A percentile compares a stretch with the other conserved stretches of the same genome.
These are phyloP conservation scores for Guillardia theta DNA, from an alignment of 78 protist genomes.

Conservation along the genomic window DNA sequence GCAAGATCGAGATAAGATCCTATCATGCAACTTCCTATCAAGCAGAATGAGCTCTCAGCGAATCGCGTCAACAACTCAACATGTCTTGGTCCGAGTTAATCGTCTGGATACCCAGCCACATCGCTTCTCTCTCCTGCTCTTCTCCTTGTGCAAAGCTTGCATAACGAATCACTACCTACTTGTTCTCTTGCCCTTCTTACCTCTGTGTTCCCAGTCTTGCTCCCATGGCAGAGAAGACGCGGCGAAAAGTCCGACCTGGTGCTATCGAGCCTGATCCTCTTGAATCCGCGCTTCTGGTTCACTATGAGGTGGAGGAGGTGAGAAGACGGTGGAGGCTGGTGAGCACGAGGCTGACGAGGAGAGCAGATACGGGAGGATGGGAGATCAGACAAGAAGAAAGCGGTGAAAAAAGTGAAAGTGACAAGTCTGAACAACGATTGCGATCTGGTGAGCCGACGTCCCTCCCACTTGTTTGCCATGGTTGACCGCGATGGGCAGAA, in stretches of 20 bases:
- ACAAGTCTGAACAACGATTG: not conserved
- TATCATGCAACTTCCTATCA: too few species aligned
- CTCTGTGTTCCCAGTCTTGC: too few species aligned
- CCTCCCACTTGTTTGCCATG: not conserved
- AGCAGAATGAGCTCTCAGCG: too few species aligned
- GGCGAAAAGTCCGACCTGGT: not conserved
- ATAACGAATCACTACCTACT: too few species aligned
- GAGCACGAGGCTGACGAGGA: not conserved
- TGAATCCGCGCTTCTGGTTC: not conserved
- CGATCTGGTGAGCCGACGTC: not conserved
- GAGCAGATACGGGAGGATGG: not conserved
- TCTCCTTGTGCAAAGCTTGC: too few species aligned
- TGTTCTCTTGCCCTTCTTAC: too few species aligned
- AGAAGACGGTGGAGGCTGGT: not conserved
- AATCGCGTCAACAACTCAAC: too few species aligned
- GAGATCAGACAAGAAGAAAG: not conserved
- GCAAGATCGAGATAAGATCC: too few species aligned
- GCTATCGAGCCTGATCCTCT: not conserved
- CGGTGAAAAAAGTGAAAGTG: not conserved
- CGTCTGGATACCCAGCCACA: too few species aligned
- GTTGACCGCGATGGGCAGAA: not conserved
- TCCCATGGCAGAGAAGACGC: too few species aligned
- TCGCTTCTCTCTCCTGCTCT: too few species aligned
- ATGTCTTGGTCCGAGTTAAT: too few species aligned
- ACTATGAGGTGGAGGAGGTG: not conserved